Evolutionary conservation across 2,329 filamentous ascomycete species (phyloP), one percentile per base, ranked within the genome.

Genomic region (Scopulariopsis brevicaulis): DNA sequence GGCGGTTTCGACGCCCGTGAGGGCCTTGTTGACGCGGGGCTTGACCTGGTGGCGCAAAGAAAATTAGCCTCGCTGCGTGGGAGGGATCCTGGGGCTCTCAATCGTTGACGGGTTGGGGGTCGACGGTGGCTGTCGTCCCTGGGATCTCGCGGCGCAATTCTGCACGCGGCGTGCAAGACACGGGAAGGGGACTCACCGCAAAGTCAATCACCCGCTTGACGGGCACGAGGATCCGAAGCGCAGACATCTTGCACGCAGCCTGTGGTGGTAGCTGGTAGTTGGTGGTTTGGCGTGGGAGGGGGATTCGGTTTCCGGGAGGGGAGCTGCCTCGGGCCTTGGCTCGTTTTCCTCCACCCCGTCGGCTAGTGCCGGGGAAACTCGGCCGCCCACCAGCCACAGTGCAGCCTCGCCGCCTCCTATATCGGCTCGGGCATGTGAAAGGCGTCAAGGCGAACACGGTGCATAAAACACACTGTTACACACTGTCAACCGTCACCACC

Each of bases 171-270:
- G 4, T 51, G 48, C 18, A 2, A 3, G 20, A 51, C 18, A 15
- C 8, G 24, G 22, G 51, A 12, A n/a, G 25, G 53, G 35, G 59
- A 74, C 84, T 69, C 75, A 90, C 87, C 65, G 88, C 87, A 81
- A 90, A 91, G 80, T 92, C 88, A 77, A 92, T 90, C 55, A 92
- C 88, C 83, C 88, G 78, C 77, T 92, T 92, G 54, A 92, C 77
- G 72, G 88, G 88, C 3, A 92, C 87, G 62, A 92, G 79, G 72
- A 92, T 91, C 70, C 87, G 79, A 65, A 90, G 74, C 58, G 81
- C 77, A 66, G 82, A 83, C 82, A 85, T 85, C 62, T 64, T 67
- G 64, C 63, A 56, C 65, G 63, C 61, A 63, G 28, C 34, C 6
- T 54, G 46, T 20, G 48, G 20, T 53, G 34, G 34, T 22, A 24